Evolutionary conservation across 169 alveolate species (phyloP), one percentile per base, ranked within the genome.

Genomic region (Babesia divergens): DNA sequence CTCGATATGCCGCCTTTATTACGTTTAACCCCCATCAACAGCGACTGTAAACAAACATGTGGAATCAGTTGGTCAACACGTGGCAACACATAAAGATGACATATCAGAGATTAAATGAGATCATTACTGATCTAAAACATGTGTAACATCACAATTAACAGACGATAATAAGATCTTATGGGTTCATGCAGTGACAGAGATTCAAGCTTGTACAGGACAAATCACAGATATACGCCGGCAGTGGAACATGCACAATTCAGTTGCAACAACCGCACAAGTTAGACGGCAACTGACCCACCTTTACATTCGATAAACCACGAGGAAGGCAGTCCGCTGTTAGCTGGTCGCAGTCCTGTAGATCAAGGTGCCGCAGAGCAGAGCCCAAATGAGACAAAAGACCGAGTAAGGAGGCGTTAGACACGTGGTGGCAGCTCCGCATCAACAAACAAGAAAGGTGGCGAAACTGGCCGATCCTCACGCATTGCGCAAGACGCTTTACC

Each of bases 391-490:
- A 16, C 16, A 76, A 54, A 32, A 76, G 31, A n/a, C 29, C 67
- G 49, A 42, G 44, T 22, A 76, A 29, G 37, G 74, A 42, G 29
- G 29, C 22, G 38, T 43, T 47, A 16, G 79, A 14, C 5, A 74
- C 34, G 2, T 66, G 64, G 58, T 65, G 40, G 55, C 85, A 76
- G 22, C 52, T 38, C 8, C 85, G 34, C 79, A 76, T 67, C 46
- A 37, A 29, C 28, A 76, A 54, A 14, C 24, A 5, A 1, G 50
- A 26, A 26, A 76, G 47, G 13, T 32, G 22, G 29, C 32, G 58
- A 34, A 66, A 76, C 35, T 76, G 67, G 28, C 81, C 85, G 16
- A 34, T 24, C 1, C 58, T 18, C 13, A 24, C 37, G 64, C 62
- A 43, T n/a, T 28, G 40, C 24, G 53, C 20, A 9, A 76, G 38